phyloP scores from a whole-genome alignment of 2,329 filamentous ascomycete species.

The Fusarium paranaense region DNA sequence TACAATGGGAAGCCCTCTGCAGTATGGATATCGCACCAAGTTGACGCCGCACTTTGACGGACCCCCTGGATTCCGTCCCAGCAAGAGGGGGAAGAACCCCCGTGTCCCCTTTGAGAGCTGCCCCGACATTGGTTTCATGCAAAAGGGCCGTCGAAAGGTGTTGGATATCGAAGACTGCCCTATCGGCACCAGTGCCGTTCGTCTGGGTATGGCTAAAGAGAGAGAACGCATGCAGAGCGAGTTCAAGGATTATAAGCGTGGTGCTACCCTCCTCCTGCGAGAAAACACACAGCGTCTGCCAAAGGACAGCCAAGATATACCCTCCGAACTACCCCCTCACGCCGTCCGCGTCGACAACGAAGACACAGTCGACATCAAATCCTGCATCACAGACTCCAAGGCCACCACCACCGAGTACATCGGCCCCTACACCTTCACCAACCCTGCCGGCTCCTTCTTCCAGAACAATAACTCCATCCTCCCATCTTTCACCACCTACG shows the following conservation, averaged over 20 bases:
- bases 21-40: conserved; percentile 96
- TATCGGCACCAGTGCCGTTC: conserved; percentile 88
- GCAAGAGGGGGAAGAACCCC: conserved; percentile 63
- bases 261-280: conserved; percentile 88
- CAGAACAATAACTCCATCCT: conserved; percentile 99
- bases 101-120: conserved; percentile 66
- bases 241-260: conserved; percentile 77
- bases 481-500: conserved; percentile 85
- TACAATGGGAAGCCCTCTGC: conserved; percentile 89
- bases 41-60: conserved; percentile 96
- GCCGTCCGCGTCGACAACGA: conserved; percentile 63
- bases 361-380: conserved; percentile 80
- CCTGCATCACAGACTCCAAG: conserved; percentile 88
- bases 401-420: conserved; percentile 89
- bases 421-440: conserved; percentile 85
- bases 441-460: conserved; percentile 95
- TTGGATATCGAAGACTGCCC: conserved; percentile 98
- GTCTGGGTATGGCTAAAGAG: conserved; percentile 82
- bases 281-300: conserved; percentile 81
- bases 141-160: conserved; percentile 82
- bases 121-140: conserved; percentile 90
- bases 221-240: conserved; percentile 79
- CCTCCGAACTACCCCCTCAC: conserved; percentile 45
- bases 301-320: conserved; percentile 56
- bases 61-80: conserved; percentile 66